A percentile compares a stretch with the other conserved stretches of the same genome.
Evolutionary conservation across 1,284 basidiomycete genomes (phyloP).

Genomic region (Ustilago shanxiensis): DNA sequence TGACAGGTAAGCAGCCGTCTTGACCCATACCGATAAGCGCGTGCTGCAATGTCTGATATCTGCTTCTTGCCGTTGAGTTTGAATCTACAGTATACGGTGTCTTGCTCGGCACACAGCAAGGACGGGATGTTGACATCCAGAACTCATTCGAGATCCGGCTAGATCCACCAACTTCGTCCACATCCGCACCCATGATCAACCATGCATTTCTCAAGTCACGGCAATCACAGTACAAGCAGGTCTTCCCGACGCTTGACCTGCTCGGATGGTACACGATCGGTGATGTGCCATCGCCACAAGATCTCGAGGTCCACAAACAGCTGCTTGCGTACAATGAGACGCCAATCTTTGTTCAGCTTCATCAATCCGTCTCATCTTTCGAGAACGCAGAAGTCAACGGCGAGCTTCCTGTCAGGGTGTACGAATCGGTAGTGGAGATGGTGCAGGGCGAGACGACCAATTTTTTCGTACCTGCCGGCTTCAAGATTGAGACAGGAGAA

Average conservation of each 20-base stretch:
- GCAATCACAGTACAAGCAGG: slow-evolving; percentile 94
- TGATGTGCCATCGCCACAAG: slow-evolving; percentile 77
- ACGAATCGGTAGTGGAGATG: slow-evolving; percentile 61
- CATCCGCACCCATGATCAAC: slow-evolving; percentile 31
- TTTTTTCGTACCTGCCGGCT: slow-evolving; percentile 82
- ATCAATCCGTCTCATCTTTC: slow-evolving; percentile 63
- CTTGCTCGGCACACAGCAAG: slow-evolving; percentile 91
- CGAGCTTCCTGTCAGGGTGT: slow-evolving; percentile 59
- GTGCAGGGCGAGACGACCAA: slow-evolving; percentile 40
- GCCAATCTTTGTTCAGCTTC: slow-evolving; percentile 73
- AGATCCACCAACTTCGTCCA: slow-evolving; percentile 19
- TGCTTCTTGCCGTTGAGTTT: not conserved
- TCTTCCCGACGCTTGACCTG: slow-evolving; percentile 94
- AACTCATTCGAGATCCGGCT: slow-evolving; percentile 92
- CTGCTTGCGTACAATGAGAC: slow-evolving; percentile 73
- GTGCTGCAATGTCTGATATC: not conserved
- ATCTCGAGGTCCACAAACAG: slow-evolving; percentile 85
- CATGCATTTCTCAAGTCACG: slow-evolving; percentile 80
- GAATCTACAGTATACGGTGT: slow-evolving; percentile 81
- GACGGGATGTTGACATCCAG: slow-evolving; percentile 93
- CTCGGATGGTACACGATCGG: slow-evolving; percentile 97
- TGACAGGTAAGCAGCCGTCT: slow-evolving; percentile 13
- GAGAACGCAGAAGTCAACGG: slow-evolving; percentile 41
- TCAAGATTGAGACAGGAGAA: slow-evolving; percentile 94
- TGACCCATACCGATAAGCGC: not conserved